phyloP scores from a whole-genome alignment of 176 grass and related monocot genomes.

The Cocos nucifera region DNA sequence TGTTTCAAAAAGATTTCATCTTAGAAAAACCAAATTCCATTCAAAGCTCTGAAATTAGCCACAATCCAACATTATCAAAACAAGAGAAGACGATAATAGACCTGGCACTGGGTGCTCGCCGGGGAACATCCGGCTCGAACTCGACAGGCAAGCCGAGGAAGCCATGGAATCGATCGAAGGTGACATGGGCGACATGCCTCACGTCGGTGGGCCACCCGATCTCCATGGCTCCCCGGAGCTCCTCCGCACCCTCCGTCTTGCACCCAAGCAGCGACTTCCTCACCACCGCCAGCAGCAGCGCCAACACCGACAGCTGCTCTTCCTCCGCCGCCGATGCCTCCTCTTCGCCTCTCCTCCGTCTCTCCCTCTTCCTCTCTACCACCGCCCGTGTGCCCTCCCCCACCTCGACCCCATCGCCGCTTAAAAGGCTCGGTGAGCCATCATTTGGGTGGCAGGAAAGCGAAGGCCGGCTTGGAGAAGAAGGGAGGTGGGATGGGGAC shows the following conservation, averaged over 20 bases:
- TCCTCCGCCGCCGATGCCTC: conserved; percentile 16
- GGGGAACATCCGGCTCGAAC: conserved; percentile 36
- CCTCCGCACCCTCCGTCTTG: conserved; percentile 21
- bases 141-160: conserved; percentile 72
- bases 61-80: neutral
- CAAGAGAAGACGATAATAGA: neutral
- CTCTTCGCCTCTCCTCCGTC: conserved; percentile 11
- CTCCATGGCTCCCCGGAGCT: conserved; percentile 30
- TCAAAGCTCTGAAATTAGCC: neutral
- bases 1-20: neutral
- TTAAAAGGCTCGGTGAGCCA: conserved; percentile 36
- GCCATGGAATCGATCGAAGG: conserved; percentile 85
- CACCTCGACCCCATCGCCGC: conserved; percentile 31
- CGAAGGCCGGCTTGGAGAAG: conserved; percentile 8
- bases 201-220: conserved; percentile 84
- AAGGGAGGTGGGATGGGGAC: conserved; percentile 32
- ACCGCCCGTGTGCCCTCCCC: neutral
- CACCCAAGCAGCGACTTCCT: conserved; percentile 71
- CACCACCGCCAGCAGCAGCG: conserved; percentile 55
- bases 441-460: conserved; percentile 21
- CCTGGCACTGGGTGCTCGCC: conserved; percentile 58
- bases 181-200: conserved; percentile 71
- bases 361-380: conserved; percentile 17
- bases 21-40: neutral
- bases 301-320: conserved; percentile 70